Conservation (phyloP, 1,139 yeast genomes). For the Taphrina pruni region DNA sequence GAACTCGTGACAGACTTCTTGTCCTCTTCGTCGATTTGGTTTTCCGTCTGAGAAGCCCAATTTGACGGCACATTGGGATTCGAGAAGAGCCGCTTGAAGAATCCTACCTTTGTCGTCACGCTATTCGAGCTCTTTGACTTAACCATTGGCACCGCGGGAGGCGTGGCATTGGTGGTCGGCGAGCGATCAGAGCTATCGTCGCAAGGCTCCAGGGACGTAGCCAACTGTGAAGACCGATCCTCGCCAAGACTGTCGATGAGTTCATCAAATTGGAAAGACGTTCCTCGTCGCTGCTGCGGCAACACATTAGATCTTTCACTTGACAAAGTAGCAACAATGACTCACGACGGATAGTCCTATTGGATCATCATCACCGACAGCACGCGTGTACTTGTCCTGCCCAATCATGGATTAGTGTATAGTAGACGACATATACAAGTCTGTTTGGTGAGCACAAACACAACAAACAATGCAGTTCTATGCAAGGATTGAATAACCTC, state of each 20-base stretch:
- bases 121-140: constrained; percentile 11
- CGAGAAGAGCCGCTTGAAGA: constrained; percentile 9
- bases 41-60: constrained; percentile 18
- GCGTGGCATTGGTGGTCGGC: not conserved
- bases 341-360: constrained; percentile 5
- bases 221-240: constrained; percentile 19
- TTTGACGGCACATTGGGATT: constrained; percentile 7
- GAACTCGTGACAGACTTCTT: constrained; percentile 3
- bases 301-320: not conserved
- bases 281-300: constrained; percentile 1
- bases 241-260: constrained; percentile 18
- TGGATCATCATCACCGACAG: not conserved
- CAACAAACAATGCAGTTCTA: constrained; percentile 10
- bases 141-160: constrained; percentile 10
- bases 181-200: not conserved
- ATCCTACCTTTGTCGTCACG: not conserved
- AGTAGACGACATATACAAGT: not conserved
- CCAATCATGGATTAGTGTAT: constrained; percentile 5
- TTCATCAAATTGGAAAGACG: constrained; percentile 7
- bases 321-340: not conserved
- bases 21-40: constrained; percentile 13
- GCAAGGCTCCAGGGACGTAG: not conserved
- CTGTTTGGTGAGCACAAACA: not conserved
- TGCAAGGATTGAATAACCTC: not conserved
- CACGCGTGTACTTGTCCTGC: not conserved